Conservation (phyloP, 106 monocot genomes). For the Iris macrosiphon region DNA sequence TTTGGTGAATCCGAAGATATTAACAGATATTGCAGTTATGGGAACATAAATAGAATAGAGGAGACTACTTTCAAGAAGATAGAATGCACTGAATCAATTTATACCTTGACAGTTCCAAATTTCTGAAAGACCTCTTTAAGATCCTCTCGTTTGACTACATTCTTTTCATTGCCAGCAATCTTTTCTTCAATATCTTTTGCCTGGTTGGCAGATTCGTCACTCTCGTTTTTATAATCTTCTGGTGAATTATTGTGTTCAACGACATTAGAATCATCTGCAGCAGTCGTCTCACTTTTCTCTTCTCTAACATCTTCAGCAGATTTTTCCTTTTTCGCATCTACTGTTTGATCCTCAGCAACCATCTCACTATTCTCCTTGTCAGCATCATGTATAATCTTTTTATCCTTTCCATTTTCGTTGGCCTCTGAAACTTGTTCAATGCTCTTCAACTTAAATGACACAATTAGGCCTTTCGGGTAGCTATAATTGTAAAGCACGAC, state of each 20-base stretch:
- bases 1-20: too few species aligned
- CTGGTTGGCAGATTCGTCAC: not conserved
- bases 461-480: conserved; percentile 79
- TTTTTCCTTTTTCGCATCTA: conserved; percentile 6
- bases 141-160: conserved; percentile 62
- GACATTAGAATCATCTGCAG: too few species aligned
- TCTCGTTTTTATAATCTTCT: too few species aligned
- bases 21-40: too few species aligned
- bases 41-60: too few species aligned
- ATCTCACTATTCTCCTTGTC: conserved; percentile 5
- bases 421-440: conserved; percentile 10
- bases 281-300: conserved; percentile 4
- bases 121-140: conserved; percentile 49
- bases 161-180: conserved; percentile 6
- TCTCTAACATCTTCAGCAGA: conserved; percentile 1
- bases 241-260: too few species aligned
- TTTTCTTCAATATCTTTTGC: conserved; percentile 15
- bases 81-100: not conserved
- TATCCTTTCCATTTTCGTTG: not conserved
- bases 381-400: conserved; percentile 3
- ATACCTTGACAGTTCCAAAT: conserved; percentile 88
- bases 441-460: conserved; percentile 65
- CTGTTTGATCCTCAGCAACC: not conserved
- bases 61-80: not conserved
- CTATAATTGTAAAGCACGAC: conserved; percentile 19